Evolutionary conservation across 2,329 filamentous ascomycete genomes (phyloP).

Genomic region (Colletotrichum australisinense): DNA sequence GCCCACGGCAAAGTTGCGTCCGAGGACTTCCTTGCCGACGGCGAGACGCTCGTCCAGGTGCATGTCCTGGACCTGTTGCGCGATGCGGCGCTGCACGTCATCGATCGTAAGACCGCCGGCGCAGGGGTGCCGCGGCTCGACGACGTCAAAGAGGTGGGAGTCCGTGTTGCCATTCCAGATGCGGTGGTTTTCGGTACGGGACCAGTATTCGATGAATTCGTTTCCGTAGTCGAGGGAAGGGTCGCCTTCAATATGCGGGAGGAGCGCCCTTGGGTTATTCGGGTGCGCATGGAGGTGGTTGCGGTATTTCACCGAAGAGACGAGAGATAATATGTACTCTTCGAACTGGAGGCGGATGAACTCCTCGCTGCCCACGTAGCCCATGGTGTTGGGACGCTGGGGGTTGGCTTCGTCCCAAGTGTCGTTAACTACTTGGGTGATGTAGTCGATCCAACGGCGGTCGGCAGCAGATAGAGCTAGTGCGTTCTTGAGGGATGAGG

Average conservation of each 20-base stretch:
- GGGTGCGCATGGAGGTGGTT: constrained; percentile 68
- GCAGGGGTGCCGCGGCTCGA: constrained; percentile 92
- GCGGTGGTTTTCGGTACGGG: constrained; percentile 87
- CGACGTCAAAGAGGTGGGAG: constrained; percentile 91
- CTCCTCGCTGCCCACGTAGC: constrained; percentile 95
- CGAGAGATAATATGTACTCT: constrained; percentile 90
- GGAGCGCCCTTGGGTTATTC: constrained; percentile 69
- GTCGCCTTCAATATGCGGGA: constrained; percentile 81
- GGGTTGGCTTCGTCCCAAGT: constrained; percentile 97
- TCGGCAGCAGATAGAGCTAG: constrained; percentile 86
- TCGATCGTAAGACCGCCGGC: constrained; percentile 93
- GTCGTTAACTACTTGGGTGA: constrained; percentile 92
- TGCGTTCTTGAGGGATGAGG: constrained; percentile 79
- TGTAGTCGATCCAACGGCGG: constrained; percentile 94
- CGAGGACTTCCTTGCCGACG: constrained; percentile 84
- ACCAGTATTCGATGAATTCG: constrained; percentile 91
- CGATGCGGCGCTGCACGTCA: constrained; percentile 89
- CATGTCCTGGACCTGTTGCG: constrained; percentile 92
- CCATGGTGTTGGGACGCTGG: constrained; percentile 89
- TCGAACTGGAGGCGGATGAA: constrained; percentile 98
- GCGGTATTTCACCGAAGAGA: constrained; percentile 92
- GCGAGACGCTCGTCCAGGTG: constrained; percentile 93
- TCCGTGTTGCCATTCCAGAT: constrained; percentile 88
- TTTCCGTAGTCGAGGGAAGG: constrained; percentile 84
- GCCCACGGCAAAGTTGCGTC: constrained; percentile 89